These are phyloP conservation scores for Somion occarium DNA, from an alignment of 1,284 basidiomycete genomes.

Conservation along the genomic window DNA sequence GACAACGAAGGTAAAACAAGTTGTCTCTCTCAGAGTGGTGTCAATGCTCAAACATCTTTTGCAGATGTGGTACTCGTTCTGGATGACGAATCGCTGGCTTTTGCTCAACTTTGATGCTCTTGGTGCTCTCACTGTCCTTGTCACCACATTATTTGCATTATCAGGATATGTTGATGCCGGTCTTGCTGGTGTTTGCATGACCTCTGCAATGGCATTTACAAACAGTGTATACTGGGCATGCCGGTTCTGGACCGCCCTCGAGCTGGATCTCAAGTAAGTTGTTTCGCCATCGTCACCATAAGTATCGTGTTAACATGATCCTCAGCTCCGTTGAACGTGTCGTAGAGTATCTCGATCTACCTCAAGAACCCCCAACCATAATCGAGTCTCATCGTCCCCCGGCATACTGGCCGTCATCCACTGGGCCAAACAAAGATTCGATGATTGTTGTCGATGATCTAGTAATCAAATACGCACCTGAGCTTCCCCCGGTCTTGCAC, in stretches of 20 bases:
- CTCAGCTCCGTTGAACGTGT: constrained; percentile 80
- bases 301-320: neutral
- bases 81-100: constrained; percentile 82
- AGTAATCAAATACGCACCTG: constrained; percentile 78
- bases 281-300: neutral
- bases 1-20: constrained; percentile 49
- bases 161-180: constrained; percentile 67
- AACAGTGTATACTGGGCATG: constrained; percentile 66
- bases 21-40: too few species aligned
- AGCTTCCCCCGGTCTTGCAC: constrained; percentile 80
- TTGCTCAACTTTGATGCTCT: constrained; percentile 74
- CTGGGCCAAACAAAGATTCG: constrained; percentile 43
- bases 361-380: constrained; percentile 75
- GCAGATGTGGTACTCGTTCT: constrained; percentile 73
- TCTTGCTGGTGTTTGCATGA: constrained; percentile 82
- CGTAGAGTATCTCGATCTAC: constrained; percentile 84
- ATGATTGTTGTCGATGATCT: constrained; percentile 58
- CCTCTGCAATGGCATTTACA: constrained; percentile 66
- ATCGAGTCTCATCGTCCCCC: constrained; percentile 68
- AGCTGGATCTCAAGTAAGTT: constrained; percentile 62
- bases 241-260: constrained; percentile 54
- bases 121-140: constrained; percentile 58
- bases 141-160: constrained; percentile 75
- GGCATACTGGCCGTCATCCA: constrained; percentile 79
- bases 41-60: constrained; percentile 1